Evolutionary conservation across 139 green algal genomes (phyloP).

Genomic region (Picochlorum sp.): DNA sequence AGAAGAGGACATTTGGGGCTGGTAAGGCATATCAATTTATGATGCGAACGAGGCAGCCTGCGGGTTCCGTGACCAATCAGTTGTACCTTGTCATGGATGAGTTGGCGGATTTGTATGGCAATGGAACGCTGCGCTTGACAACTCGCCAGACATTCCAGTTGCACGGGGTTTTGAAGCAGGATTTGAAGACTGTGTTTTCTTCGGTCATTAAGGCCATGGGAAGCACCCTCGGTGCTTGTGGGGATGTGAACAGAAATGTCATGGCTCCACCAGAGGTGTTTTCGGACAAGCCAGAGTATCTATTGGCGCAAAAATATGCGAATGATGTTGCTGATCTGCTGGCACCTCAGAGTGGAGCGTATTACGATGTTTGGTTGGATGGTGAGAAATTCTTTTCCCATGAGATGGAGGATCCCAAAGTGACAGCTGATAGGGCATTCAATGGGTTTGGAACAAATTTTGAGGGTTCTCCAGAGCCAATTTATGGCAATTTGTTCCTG

Average conservation of each 20-base stretch:
- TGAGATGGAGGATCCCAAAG: slow-evolving; percentile 81
- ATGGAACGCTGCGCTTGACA: slow-evolving; percentile 94
- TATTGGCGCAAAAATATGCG: slow-evolving; percentile 33
- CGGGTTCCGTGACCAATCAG: slow-evolving; percentile 81
- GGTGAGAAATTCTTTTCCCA: slow-evolving; percentile 94
- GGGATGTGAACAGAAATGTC: slow-evolving; percentile 97
- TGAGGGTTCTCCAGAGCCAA: slow-evolving; percentile 84
- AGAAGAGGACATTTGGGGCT: slow-evolving; percentile 82
- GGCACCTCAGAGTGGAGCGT: slow-evolving; percentile 87
- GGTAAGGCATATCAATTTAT: slow-evolving; percentile 99
- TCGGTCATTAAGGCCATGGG: slow-evolving; percentile 98
- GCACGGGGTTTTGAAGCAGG: slow-evolving; percentile 95
- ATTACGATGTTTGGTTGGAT: slow-evolving; percentile 99
- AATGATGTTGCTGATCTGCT: slow-evolving; percentile 75
- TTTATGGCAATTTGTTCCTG: slow-evolving; percentile 94
- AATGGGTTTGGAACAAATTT: slow-evolving; percentile 96
- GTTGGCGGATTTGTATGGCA: slow-evolving; percentile 94
- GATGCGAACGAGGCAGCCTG: slow-evolving; percentile 95
- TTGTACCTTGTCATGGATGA: slow-evolving; percentile 98
- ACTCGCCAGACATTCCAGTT: slow-evolving; percentile 98
- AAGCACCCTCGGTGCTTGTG: slow-evolving; percentile 89
- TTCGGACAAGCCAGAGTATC: slow-evolving; percentile 79
- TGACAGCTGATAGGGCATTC: slow-evolving; percentile 71
- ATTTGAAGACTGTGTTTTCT: slow-evolving; percentile 96
- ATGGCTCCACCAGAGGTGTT: slow-evolving; percentile 71